phyloP scores from a whole-genome alignment of 139 green algal species.

The Chlamydomonas incerta region DNA sequence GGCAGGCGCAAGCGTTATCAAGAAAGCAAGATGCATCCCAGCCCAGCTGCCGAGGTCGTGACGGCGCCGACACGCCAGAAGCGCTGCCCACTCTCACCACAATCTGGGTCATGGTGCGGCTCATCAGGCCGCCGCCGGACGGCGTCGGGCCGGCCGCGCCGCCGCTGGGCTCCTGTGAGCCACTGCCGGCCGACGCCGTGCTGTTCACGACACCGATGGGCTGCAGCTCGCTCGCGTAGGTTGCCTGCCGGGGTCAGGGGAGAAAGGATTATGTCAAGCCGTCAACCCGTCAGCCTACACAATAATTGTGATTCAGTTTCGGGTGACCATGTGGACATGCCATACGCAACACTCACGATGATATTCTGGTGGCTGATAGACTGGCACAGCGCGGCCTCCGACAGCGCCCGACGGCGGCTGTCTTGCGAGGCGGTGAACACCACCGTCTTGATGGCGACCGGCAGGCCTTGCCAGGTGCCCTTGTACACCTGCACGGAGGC shows the following conservation, averaged over 20 bases:
- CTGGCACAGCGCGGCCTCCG: constrained; percentile 49
- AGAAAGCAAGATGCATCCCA: too few species aligned
- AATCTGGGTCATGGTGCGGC: background rate
- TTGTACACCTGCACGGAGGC: too few species aligned
- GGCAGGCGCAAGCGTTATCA: too few species aligned
- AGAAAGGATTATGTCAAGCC: too few species aligned
- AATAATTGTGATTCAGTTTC: background rate
- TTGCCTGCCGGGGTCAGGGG: background rate
- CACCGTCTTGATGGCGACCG: constrained; percentile 41
- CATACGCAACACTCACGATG: background rate
- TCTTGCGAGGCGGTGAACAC: constrained; percentile 1
- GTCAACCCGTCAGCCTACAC: too few species aligned
- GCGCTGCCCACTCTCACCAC: background rate
- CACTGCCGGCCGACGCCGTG: background rate
- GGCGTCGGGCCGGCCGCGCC: too few species aligned
- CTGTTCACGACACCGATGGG: background rate
- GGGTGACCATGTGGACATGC: too few species aligned
- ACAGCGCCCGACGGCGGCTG: constrained; percentile 23
- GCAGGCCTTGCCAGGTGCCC: constrained; percentile 45
- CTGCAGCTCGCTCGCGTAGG: constrained; percentile 31
- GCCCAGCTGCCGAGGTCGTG: too few species aligned
- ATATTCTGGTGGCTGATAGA: constrained; percentile 18
- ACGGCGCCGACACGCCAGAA: too few species aligned
- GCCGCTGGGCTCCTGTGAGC: too few species aligned
- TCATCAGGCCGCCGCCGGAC: background rate